Base-by-base conservation (phyloP, 2,329 filamentous ascomycete species). In the Ceratocystis smalleyi region DNA sequence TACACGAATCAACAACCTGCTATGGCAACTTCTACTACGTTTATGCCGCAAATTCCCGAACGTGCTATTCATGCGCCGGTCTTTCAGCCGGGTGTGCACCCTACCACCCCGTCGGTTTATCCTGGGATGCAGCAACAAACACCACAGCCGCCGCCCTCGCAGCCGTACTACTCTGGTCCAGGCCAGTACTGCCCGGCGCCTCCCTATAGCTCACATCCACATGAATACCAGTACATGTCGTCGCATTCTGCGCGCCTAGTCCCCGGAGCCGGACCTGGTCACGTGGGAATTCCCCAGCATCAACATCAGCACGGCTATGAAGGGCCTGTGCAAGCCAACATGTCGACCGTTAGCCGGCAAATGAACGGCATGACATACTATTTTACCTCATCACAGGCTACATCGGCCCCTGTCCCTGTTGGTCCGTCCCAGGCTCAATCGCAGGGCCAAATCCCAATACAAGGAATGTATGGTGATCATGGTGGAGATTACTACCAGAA, bases 351-450 rank as follows among this genome's bases (percentile, higher is more conserved):
- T 59, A 89, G 90, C 0, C 91, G 96, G 73, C 92, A 97, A 76
- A 85, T 86, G 68, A 95, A 96, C 69, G 94, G 94, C 67, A 97
- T 95, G 82, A 91, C 96, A 0, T 97, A 95, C 74, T 99, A 96
- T 73, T 91, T 91, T 70, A 40, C 40, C 35, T 32, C 59, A 24
- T n/a, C 43, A 7, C 43, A 61, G 15, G 7, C 19, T 2, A 15
- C 24, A n/a, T 1, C 24, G 5, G 43, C 43, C n/a, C 59, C 60
- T 8, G 60, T 15, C 12, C 15, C 60, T 19, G 47, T 22, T 45
- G 19, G 24, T 17, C 22, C 51, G 22, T 15, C 51, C 12, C 51
- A 12, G 15, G 19, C 19, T 54, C 22, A 24, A 17, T 30, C 54
- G 7, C 15, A 27, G 54, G 49, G 59, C 35, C 40, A 17, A 10